phyloP scores from a whole-genome alignment of 352 stramenopile genomes.

The Globisporangium heterothallicum region DNA sequence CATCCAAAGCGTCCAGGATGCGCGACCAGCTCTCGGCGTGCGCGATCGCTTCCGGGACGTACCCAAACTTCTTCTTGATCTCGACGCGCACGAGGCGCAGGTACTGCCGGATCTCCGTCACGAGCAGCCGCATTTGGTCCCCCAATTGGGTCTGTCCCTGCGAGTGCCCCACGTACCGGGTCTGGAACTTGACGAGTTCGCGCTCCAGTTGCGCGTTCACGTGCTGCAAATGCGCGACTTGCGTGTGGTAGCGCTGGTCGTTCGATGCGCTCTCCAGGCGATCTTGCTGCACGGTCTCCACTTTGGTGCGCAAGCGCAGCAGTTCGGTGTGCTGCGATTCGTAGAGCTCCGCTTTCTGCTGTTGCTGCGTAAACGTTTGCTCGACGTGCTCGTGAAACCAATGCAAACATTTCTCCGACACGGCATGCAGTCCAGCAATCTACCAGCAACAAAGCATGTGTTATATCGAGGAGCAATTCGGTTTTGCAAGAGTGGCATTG shows the following conservation, averaged over 20 bases:
- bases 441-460: conserved; percentile 13
- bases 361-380: conserved; percentile 37
- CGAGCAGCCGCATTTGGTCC: conserved; percentile 44
- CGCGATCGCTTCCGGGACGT: conserved; percentile 70
- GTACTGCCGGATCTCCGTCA: conserved; percentile 61
- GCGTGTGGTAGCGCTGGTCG: conserved; percentile 7
- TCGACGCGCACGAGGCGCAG: conserved; percentile 59
- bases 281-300: conserved; percentile 20
- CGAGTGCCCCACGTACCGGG: conserved; percentile 14
- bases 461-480: no score
- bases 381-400: conserved; percentile 53
- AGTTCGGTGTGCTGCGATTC: conserved; percentile 48
- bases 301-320: conserved; percentile 11
- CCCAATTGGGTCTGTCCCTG: conserved; percentile 30
- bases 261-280: conserved; percentile 9
- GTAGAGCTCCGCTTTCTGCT: conserved; percentile 36
- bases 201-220: conserved; percentile 19
- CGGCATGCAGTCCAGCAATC: conserved; percentile 32
- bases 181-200: conserved; percentile 12
- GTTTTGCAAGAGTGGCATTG: no score
- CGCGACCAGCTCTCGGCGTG: conserved; percentile 52
- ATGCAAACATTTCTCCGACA: conserved; percentile 44
- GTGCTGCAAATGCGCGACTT: conserved; percentile 9
- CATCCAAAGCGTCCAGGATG: conserved; percentile 53
- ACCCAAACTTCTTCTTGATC: conserved; percentile 77